Evolutionary conservation across 495 filamentous ascomycete species (phyloP), one percentile per base, ranked within the genome.

Genomic region (Geopyxis carbonaria): DNA sequence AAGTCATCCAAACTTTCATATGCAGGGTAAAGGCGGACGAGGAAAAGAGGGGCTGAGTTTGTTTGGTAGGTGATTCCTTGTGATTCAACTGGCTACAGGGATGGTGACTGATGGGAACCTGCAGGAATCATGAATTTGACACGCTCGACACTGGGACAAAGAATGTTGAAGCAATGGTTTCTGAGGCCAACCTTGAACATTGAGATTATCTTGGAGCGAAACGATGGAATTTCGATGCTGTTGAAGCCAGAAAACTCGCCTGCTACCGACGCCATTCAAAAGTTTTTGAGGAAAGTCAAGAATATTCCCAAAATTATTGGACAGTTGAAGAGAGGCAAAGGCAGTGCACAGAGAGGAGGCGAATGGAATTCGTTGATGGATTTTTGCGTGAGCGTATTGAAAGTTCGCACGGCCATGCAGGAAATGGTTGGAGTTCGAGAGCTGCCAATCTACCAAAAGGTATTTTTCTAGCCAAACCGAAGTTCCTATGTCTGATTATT

Each of bases 11-110:
- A 82, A 86, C 44, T 73, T 73, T 31, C 78, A 89, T 33, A 80
- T 77, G 51, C 80, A 84, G 57, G 82, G 80, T 1, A 76, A 79
- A 4, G 65, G 68, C 5, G 76, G 76, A 0, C 76, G 76, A 10
- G 70, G 76, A 0, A 94, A 93, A 55, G 84, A 94, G 56, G 78
- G 75, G 5, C 68, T 94, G n/a, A 93, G 86, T 2, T 59, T 97
- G 1, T 91, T 79, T 45, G 89, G 85, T 3, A 64, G 91, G 9
- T 84, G 91, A 44, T 71, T 21, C 23, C 5, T 5, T 32, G 11
- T 18, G 30, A 77, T 30, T 67, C 1, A 16, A 7, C 25, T 28
- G 25, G 7, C 7, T n/a, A n/a, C n/a, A n/a, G n/a, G n/a, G 25
- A 28, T 13, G 7, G 7, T 7, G 13, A 28, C 31, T 33, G 31